phyloP scores from a whole-genome alignment of 179 eudicot genomes.

The Drosera spatulata region DNA sequence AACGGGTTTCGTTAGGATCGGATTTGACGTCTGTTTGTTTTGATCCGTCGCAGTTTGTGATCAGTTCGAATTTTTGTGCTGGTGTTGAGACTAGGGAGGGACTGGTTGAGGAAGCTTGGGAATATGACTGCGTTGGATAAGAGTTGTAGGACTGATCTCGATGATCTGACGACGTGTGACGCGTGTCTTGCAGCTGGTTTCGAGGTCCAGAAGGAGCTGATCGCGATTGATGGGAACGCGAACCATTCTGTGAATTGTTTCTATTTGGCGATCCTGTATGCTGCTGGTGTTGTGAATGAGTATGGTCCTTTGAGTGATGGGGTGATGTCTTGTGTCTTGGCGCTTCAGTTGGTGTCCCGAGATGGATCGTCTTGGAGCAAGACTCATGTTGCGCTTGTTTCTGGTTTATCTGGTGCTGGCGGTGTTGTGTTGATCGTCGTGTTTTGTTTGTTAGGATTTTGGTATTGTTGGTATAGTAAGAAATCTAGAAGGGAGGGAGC shows the following conservation, averaged over 20 bases:
- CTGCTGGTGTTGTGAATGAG: slow-evolving; percentile 60
- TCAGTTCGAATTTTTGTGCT: slow-evolving; percentile 37
- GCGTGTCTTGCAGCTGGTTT: slow-evolving; percentile 52
- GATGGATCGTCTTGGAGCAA: slow-evolving; percentile 14
- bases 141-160: slow-evolving; percentile 35
- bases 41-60: slow-evolving; percentile 46
- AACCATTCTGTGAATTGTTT: slow-evolving; percentile 53
- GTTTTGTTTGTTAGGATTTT: slow-evolving; percentile 26
- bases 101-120: slow-evolving; percentile 42
- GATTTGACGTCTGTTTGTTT: slow-evolving; percentile 39
- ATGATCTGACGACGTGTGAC: slow-evolving; percentile 45
- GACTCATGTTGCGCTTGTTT: slow-evolving; percentile 20
- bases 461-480: slow-evolving; percentile 41
- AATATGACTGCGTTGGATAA: slow-evolving; percentile 26
- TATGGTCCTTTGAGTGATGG: slow-evolving; percentile 50
- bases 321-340: slow-evolving; percentile 40
- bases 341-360: slow-evolving; percentile 18
- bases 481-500: slow-evolving; percentile 19
- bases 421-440: slow-evolving; percentile 28
- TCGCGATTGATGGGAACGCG: slow-evolving; percentile 42
- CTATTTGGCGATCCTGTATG: slow-evolving; percentile 51
- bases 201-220: slow-evolving; percentile 26
- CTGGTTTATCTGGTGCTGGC: slow-evolving; percentile 47
- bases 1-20: slow-evolving; percentile 25
- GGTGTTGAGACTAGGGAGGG: slow-evolving; percentile 30